Evolutionary conservation across 2,329 filamentous ascomycete genomes (phyloP), one percentile per base, ranked within the genome.

Genomic region (Trichoderma pleuroti): DNA sequence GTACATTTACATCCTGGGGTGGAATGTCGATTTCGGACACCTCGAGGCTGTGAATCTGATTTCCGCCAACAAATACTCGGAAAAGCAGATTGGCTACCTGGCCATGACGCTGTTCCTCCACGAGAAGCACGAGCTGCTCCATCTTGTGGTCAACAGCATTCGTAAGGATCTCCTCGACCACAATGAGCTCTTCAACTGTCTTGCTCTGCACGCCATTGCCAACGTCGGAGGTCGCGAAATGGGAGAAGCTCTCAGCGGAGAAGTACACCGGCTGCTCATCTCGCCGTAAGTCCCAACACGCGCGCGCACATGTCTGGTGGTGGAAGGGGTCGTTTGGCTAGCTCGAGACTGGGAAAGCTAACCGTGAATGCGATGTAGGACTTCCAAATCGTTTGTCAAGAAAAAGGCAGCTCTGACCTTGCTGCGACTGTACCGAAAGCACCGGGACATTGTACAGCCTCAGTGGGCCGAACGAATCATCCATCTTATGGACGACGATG

Each of bases 401-500:
- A 99, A 99, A 84, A 99, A 99, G 86, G 95, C 96, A 1, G 96
- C 96, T 8, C 85, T 99, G 66, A 99, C 96, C 0, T 86, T 99
- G 42, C 88, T 99, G 68, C 92, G 96, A 68, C 83, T 99, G 7
- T 99, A 98, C 82, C 92, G 96, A 75, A 99, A 99, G 83, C 90
- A 94, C 77, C 94, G 95, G 1, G 92, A 90, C 74, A 98, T 99
- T 74, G 92, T 99, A 28, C 94, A 97, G 78, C 92, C 93, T 34
- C 94, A 98, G 83, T 99, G 96, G 96, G 93, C 94, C 9, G 97
- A 99, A 84, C 90, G 96, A 66, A 97, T 99, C 79, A 96, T 99
- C 79, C 96, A 96, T n/a, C 86, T 99, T 54, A 98, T 99, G 94
- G 96, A 99, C 80, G 96, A 99, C 77, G 86, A 89, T 6, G 96